Conservation (phyloP, 106 monocot species). For the Allium cepa region DNA sequence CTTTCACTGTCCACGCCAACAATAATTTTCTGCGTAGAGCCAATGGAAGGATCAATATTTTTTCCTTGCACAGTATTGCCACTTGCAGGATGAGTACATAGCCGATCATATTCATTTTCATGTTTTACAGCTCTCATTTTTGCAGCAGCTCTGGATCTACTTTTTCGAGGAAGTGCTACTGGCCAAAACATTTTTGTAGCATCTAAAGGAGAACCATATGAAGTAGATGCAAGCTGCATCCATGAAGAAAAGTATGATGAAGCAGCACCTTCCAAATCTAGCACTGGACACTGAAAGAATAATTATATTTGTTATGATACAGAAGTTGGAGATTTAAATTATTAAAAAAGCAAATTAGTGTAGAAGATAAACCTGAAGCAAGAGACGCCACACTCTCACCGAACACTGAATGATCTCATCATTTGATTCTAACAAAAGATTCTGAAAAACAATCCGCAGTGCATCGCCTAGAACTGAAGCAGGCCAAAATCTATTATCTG, state of each 20-base stretch:
- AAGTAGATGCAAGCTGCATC: constrained; percentile 80
- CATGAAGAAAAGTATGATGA: constrained; percentile 64
- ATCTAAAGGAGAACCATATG: constrained; percentile 77
- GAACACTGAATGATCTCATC: constrained; percentile 79
- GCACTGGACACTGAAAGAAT: constrained; percentile 54
- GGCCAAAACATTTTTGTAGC: constrained; percentile 84
- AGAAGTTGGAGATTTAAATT: constrained; percentile 6
- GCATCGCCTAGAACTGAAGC: constrained; percentile 79
- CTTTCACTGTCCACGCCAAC: constrained; percentile 83
- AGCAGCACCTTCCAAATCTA: constrained; percentile 71
- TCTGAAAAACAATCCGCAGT: constrained; percentile 90
- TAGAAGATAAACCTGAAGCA: constrained; percentile 61
- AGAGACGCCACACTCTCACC: constrained; percentile 82
- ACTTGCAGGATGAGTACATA: constrained; percentile 25
- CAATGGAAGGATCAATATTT: constrained; percentile 31
- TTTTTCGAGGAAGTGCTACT: constrained; percentile 77
- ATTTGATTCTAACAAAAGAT: constrained; percentile 82
- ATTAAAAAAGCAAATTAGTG: constrained; percentile 2
- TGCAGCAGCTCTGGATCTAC: constrained; percentile 84
- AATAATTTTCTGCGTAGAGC: constrained; percentile 40
- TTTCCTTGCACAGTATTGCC: constrained; percentile 36
- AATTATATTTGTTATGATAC: constrained; percentile 13
- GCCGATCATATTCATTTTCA: constrained; percentile 44
- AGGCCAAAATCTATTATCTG: constrained; percentile 49
- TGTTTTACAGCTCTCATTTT: constrained; percentile 70